Conservation (phyloP, 2,329 filamentous ascomycete species). For the Aspergillus uvarum region DNA sequence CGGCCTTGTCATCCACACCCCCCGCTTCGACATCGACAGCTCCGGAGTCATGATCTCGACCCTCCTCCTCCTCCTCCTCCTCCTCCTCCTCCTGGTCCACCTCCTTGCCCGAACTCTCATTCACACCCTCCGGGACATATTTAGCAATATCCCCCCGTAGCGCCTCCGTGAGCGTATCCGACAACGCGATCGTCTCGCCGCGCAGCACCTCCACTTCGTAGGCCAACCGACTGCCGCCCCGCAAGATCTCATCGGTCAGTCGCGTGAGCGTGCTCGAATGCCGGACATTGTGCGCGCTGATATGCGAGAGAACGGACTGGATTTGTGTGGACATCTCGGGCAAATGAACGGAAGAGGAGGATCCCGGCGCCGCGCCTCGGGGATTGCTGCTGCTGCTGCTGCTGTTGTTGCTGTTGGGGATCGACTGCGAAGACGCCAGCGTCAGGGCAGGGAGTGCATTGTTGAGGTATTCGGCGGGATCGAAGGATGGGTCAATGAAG, state of each 20-base stretch:
- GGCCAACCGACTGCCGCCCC: slow-evolving; percentile 80
- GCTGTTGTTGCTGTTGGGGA: not conserved
- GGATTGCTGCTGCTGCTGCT: not conserved
- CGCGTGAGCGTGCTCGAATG: slow-evolving; percentile 79
- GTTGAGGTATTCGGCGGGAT: slow-evolving; percentile 84
- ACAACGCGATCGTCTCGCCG: slow-evolving; percentile 80
- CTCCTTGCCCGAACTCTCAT: slow-evolving; percentile 1
- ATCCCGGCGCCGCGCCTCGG: slow-evolving; percentile 39
- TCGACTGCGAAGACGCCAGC: slow-evolving; percentile 44
- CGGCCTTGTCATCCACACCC: slow-evolving; percentile 2
- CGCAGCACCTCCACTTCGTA: slow-evolving; percentile 93
- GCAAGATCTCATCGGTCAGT: slow-evolving; percentile 89
- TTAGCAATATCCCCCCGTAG: slow-evolving; percentile 69
- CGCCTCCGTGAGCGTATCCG: slow-evolving; percentile 72
- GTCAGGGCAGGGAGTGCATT: slow-evolving; percentile 68
- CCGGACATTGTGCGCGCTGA: slow-evolving; percentile 83
- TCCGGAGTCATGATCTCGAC: not conserved
- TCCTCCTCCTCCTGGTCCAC: slow-evolving; percentile 8
- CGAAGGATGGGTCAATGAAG: slow-evolving; percentile 75
- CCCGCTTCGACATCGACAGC: not conserved
- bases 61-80: slow-evolving; percentile 7
- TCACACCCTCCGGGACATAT: slow-evolving; percentile 62
- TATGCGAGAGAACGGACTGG: slow-evolving; percentile 79
- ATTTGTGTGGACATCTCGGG: slow-evolving; percentile 77
- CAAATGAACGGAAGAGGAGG: slow-evolving; percentile 51